Conservation (phyloP, 768 basidiomycete genomes). For the Multifurca ochricompacta region DNA sequence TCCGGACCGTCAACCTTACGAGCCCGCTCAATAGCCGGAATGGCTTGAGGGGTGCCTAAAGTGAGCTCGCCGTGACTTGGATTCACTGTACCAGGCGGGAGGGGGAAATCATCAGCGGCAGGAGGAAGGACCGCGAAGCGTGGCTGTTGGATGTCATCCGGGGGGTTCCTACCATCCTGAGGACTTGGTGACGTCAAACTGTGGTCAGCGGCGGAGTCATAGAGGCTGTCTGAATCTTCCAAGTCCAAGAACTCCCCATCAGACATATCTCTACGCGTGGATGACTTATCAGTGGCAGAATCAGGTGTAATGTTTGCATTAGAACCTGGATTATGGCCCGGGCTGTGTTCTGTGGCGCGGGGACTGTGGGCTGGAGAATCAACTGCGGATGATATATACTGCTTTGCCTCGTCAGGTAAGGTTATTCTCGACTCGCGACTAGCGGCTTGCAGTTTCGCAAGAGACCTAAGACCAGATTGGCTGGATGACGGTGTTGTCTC, state of each 20-base stretch:
- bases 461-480: background rate
- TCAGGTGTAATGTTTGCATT: constrained; percentile 1
- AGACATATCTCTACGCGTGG: constrained; percentile 19
- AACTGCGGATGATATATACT: constrained; percentile 59
- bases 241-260: constrained; percentile 61
- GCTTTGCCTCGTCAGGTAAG: constrained; percentile 69
- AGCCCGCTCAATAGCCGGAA: background rate
- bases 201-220: constrained; percentile 34
- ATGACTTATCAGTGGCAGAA: constrained; percentile 17
- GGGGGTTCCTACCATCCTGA: constrained; percentile 16
- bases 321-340: constrained; percentile 2
- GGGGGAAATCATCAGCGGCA: constrained; percentile 20
- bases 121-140: constrained; percentile 7
- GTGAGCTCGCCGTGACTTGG: constrained; percentile 3
- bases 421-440: constrained; percentile 64
- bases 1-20: constrained; percentile 20
- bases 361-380: constrained; percentile 59
- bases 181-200: constrained; percentile 23
- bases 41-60: background rate
- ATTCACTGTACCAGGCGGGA: constrained; percentile 15
- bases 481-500: background rate
- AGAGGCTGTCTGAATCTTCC: constrained; percentile 40
- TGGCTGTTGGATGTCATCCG: constrained; percentile 14
- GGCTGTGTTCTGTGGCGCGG: constrained; percentile 22
- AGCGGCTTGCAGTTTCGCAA: constrained; percentile 21